Conservation (phyloP, 2,329 filamentous ascomycete species). For the Coleophoma crateriformis region DNA sequence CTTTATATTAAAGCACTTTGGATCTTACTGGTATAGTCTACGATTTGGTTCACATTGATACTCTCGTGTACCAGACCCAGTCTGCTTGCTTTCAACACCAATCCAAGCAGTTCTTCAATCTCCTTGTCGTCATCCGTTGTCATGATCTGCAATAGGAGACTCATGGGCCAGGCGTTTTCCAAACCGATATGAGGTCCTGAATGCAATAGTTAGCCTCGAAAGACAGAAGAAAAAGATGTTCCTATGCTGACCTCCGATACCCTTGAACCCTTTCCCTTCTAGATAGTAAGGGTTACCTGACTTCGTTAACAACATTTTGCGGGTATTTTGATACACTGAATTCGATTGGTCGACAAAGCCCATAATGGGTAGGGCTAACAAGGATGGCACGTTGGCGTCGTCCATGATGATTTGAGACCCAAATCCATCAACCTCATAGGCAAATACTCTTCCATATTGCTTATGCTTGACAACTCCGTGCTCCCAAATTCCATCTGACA, state of each 20-base stretch:
- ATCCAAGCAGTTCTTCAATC: constrained; percentile 65
- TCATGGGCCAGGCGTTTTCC: constrained; percentile 96
- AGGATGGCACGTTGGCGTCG: constrained; percentile 79
- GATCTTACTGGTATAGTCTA: constrained; percentile 65
- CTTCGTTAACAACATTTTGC: constrained; percentile 51
- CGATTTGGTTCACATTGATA: constrained; percentile 68
- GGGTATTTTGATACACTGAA: constrained; percentile 78
- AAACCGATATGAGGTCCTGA: constrained; percentile 68
- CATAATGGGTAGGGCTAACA: constrained; percentile 72
- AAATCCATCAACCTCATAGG: constrained; percentile 84
- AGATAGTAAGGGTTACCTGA: constrained; percentile 79
- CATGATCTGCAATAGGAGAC: constrained; percentile 83
- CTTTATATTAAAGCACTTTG: constrained; percentile 3
- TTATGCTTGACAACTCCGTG: constrained; percentile 76
- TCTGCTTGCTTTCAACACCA: constrained; percentile 70
- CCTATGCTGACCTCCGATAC: constrained; percentile 67
- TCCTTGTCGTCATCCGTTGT: constrained; percentile 80
- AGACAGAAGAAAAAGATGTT: constrained; percentile 3
- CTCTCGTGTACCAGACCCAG: constrained; percentile 89
- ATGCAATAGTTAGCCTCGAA: constrained; percentile 3
- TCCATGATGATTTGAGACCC: constrained; percentile 82
- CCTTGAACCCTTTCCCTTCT: constrained; percentile 68
- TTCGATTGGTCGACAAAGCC: constrained; percentile 66
- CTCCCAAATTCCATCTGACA: constrained; percentile 75
- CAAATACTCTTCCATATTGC: constrained; percentile 73